These are phyloP conservation scores for Tagetes patula DNA, from an alignment of 129 eudicot species.

Conservation along the genomic window DNA sequence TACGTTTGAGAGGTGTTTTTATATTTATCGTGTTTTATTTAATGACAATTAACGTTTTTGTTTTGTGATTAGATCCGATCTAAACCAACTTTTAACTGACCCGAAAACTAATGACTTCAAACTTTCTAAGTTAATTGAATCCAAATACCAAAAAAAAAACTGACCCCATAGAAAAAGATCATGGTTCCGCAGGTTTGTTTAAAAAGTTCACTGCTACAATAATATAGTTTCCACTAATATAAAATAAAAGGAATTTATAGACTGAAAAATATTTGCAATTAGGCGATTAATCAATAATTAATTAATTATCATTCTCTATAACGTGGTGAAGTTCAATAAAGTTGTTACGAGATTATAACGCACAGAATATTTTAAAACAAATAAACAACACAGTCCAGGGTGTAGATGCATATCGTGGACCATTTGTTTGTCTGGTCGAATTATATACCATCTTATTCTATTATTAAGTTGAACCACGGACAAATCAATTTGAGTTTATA, in stretches of 20 bases:
- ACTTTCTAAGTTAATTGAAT: too few species aligned
- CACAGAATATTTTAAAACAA: background rate
- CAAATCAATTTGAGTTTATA: background rate
- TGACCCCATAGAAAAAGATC: too few species aligned
- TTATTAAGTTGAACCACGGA: background rate
- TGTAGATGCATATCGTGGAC: slow-evolving; percentile 11
- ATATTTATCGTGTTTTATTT: too few species aligned
- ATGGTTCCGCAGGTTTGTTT: background rate
- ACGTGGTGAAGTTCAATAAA: background rate
- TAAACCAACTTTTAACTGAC: too few species aligned
- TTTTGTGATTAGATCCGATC: too few species aligned
- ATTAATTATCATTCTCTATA: slow-evolving; percentile 12
- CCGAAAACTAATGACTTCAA: too few species aligned
- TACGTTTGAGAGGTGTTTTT: too few species aligned
- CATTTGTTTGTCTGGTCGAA: background rate
- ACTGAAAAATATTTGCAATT: background rate
- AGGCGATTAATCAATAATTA: background rate
- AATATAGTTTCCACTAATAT: background rate
- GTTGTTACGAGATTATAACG: background rate
- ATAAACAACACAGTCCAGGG: slow-evolving; percentile 5
- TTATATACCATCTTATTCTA: background rate
- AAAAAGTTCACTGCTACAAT: background rate
- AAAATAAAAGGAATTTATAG: background rate
- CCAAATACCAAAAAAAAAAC: too few species aligned
- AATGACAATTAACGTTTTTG: too few species aligned